These are phyloP conservation scores for Serpula lacrymans DNA, from an alignment of 768 basidiomycete genomes.

Conservation along the genomic window DNA sequence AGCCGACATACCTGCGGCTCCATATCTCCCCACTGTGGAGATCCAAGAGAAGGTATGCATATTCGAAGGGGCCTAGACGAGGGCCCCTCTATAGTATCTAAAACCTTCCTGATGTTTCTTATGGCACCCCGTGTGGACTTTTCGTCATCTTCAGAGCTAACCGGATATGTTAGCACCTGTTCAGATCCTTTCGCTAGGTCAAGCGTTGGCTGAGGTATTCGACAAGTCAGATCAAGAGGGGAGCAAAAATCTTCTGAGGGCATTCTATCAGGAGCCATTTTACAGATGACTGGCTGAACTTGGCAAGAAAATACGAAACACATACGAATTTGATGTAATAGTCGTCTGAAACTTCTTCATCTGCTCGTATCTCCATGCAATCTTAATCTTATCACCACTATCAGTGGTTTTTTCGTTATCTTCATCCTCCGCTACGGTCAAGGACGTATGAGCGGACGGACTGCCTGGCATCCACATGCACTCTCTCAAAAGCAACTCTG, in stretches of 20 bases:
- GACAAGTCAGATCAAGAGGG: conserved; percentile 69
- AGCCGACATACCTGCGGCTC: conserved; percentile 43
- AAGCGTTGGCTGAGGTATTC: conserved; percentile 50
- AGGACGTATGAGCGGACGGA: conserved; percentile 9
- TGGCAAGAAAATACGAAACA: conserved; percentile 23
- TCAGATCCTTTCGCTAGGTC: conserved; percentile 39
- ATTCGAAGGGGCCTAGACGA: conserved; percentile 43
- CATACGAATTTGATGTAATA: conserved; percentile 50
- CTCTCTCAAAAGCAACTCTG: conserved; percentile 55
- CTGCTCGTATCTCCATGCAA: conserved; percentile 95
- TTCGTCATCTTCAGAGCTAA: too few species aligned
- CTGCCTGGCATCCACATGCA: conserved; percentile 74
- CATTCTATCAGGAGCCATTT: conserved; percentile 30
- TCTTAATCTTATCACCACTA: conserved; percentile 70
- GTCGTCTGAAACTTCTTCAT: conserved; percentile 94
- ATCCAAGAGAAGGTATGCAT: conserved; percentile 61
- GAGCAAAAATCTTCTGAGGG: conserved; percentile 60
- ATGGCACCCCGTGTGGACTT: too few species aligned
- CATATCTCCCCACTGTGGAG: conserved; percentile 68
- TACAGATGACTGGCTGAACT: conserved; percentile 5
- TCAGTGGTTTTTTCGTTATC: conserved; percentile 32
- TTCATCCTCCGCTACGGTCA: conserved; percentile 30
- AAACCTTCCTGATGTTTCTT: conserved; percentile 25
- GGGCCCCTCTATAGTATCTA: too few species aligned
- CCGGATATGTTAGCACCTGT: too few species aligned